phyloP scores from a whole-genome alignment of 306 rosid species.

The Vachellia pachyceras region DNA sequence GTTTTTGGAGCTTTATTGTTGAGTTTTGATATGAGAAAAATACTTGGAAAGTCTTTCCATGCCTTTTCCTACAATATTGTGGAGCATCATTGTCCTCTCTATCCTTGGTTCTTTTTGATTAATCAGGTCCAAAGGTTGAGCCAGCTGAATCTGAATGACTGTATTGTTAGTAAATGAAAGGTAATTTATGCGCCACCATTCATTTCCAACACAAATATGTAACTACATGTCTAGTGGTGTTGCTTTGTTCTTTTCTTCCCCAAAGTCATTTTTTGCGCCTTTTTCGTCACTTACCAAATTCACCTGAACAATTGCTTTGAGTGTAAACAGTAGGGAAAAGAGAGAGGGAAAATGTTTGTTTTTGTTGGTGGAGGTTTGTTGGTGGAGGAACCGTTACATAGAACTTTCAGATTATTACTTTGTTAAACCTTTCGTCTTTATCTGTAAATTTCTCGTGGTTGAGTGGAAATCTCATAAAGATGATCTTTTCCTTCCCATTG shows the following conservation, averaged over 20 bases:
- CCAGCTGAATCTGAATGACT: constrained; percentile 63
- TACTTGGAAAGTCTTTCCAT: neutral
- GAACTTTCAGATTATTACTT: neutral
- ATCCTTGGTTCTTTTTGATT: constrained; percentile 17
- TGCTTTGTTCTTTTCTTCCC: neutral
- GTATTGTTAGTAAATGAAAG: constrained; percentile 40
- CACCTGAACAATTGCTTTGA: neutral
- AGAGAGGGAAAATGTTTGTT: neutral
- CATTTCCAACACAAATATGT: neutral
- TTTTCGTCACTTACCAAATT: neutral
- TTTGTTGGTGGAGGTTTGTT: no score
- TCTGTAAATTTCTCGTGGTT: neutral
- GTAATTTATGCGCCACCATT: constrained; percentile 31
- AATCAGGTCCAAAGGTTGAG: constrained; percentile 78
- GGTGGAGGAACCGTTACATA: neutral
- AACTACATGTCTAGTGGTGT: neutral
- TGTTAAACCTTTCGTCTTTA: constrained; percentile 4
- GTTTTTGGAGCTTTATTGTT: neutral
- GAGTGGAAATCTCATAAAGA: neutral
- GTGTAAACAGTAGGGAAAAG: neutral
- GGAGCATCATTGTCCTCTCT: neutral
- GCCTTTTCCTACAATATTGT: neutral
- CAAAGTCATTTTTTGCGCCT: neutral
- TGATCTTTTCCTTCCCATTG: neutral
- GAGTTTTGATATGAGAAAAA: neutral